A percentile compares a stretch with the other conserved stretches of the same genome.
These are phyloP conservation scores for Nelumbo lutea DNA, from an alignment of 164 flowering plant species.

Conservation along the genomic window DNA sequence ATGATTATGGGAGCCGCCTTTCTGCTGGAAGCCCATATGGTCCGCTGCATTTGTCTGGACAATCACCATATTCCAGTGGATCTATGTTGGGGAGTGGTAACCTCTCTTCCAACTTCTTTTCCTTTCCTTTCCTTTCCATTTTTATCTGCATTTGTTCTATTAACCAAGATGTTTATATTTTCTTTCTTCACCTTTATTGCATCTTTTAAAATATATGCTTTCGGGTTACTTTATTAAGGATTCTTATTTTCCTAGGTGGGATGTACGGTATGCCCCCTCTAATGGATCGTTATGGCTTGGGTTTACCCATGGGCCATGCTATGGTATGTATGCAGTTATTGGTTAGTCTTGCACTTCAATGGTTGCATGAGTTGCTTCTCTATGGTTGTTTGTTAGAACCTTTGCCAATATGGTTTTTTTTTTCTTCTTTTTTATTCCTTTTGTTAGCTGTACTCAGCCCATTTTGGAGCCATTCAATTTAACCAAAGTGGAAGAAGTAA, in stretches of 20 bases:
- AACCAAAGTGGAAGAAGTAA: no score
- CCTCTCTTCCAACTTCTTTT: background rate
- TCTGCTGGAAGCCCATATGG: slow-evolving; percentile 86
- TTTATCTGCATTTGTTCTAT: background rate
- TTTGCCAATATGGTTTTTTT: no score
- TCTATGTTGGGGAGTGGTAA: slow-evolving; percentile 78
- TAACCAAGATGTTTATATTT: no score
- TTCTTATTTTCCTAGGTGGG: slow-evolving; percentile 44
- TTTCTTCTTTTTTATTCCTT: no score
- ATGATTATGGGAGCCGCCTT: slow-evolving; percentile 67
- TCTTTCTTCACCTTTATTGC: no score
- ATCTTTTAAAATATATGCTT: no score
- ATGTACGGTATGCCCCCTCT: slow-evolving; percentile 76
- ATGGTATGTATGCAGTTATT: slow-evolving; percentile 49
- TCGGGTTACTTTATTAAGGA: background rate
- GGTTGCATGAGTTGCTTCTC: background rate
- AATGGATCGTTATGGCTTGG: slow-evolving; percentile 82
- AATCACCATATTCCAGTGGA: slow-evolving; percentile 75
- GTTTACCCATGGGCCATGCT: slow-evolving; percentile 64
- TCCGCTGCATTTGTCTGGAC: slow-evolving; percentile 69
- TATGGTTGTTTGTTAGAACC: no score
- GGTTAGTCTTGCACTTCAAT: background rate
- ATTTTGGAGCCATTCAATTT: no score
- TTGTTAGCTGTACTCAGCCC: no score
- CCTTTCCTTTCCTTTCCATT: background rate